Percentiles rank a stretch among this genome's conserved stretches.
Evolutionary conservation across 306 rosid species (phyloP).

Genomic region (Pyrus betulifolia): DNA sequence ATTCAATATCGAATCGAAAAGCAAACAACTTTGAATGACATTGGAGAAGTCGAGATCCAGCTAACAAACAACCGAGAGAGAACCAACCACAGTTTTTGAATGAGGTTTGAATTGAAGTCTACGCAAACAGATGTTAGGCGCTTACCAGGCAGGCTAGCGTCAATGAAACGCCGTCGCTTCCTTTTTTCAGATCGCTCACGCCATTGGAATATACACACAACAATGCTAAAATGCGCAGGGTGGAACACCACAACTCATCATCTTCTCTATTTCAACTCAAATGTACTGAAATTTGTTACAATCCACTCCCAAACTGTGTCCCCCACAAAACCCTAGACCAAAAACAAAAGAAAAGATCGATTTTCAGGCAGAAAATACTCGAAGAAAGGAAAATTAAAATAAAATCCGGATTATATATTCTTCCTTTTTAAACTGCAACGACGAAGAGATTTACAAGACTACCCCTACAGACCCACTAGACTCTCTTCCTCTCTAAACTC

Average conservation of each 20-base stretch:
- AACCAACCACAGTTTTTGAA: not conserved
- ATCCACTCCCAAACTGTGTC: not conserved
- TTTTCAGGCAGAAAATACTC: not conserved
- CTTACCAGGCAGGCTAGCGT: not conserved
- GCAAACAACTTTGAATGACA: no score
- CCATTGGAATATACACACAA: not conserved
- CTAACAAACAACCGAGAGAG: no score
- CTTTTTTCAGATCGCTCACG: not conserved
- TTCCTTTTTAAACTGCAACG: conserved; percentile 3
- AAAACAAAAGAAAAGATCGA: not conserved
- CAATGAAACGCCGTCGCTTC: not conserved
- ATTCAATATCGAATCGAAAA: not conserved
- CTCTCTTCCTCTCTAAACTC: not conserved
- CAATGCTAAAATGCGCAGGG: not conserved
- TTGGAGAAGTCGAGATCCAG: no score
- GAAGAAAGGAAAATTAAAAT: not conserved
- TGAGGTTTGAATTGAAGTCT: not conserved
- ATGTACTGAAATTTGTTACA: not conserved
- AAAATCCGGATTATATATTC: conserved; percentile 17
- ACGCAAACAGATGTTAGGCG: not conserved
- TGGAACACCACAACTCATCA: not conserved
- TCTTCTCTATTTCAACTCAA: not conserved
- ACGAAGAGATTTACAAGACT: conserved; percentile 50
- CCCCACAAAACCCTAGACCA: not conserved
- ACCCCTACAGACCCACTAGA: conserved; percentile 28